A percentile compares a stretch with the other conserved stretches of the same genome.
These are phyloP conservation scores for Austroboletus festivus DNA, from an alignment of 768 basidiomycete species.

Conservation along the genomic window DNA sequence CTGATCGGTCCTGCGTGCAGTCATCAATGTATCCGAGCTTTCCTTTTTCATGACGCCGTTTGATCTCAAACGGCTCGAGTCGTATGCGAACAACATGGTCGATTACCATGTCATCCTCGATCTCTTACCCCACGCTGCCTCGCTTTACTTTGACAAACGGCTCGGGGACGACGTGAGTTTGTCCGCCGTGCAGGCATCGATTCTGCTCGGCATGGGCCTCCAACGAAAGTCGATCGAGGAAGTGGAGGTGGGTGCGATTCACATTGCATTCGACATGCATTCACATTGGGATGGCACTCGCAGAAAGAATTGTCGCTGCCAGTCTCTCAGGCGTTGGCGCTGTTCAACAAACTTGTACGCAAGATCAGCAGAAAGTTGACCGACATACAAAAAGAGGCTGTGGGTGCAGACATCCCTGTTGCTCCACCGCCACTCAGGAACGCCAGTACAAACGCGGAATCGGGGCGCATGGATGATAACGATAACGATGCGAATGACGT, in stretches of 20 bases:
- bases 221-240: conserved; percentile 90
- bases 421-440: conserved; percentile 23
- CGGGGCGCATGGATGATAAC: conserved; percentile 1
- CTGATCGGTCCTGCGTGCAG: not conserved
- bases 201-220: conserved; percentile 83
- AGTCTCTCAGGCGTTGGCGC: conserved; percentile 81
- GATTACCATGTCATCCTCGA: conserved; percentile 97
- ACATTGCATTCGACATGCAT: no score
- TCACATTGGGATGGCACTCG: no score
- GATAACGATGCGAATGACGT: conserved; percentile 1
- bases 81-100: conserved; percentile 93
- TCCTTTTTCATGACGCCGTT: conserved; percentile 77
- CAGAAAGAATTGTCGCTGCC: conserved; percentile 80
- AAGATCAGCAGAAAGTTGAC: conserved; percentile 75
- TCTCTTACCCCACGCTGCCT: conserved; percentile 75
- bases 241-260: conserved; percentile 57
- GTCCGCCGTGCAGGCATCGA: conserved; percentile 88
- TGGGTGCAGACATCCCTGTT: conserved; percentile 61
- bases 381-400: conserved; percentile 75
- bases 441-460: conserved; percentile 8
- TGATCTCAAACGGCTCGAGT: conserved; percentile 92
- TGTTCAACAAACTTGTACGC: conserved; percentile 88
- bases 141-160: conserved; percentile 81
- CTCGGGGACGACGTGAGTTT: conserved; percentile 63
- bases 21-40: conserved; percentile 41